Conservation (phyloP, 2,329 filamentous ascomycete genomes). For the Samsoniella hepiali region DNA sequence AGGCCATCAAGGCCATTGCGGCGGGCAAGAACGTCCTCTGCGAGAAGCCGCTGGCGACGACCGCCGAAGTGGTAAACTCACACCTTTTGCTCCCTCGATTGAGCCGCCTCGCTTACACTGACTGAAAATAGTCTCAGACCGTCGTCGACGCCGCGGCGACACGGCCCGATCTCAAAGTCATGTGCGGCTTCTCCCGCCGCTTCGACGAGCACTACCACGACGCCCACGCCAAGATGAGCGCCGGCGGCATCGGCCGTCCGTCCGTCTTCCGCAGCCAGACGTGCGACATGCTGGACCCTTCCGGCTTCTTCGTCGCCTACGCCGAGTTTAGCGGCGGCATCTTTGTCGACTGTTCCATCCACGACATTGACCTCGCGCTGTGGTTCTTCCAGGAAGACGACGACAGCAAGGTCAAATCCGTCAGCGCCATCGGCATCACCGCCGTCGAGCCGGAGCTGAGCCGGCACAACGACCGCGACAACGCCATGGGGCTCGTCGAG, state of each 20-base stretch:
- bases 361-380: conserved; percentile 54
- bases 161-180: conserved; percentile 61
- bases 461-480: not conserved
- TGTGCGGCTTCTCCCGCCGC: conserved; percentile 41
- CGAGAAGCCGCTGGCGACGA: not conserved
- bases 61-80: not conserved
- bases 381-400: conserved; percentile 35
- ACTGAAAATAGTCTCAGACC: not conserved
- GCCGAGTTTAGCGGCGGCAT: conserved; percentile 64
- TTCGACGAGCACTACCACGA: conserved; percentile 66
- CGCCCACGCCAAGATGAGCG: conserved; percentile 49
- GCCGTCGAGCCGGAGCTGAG: not conserved
- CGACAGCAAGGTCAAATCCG: conserved; percentile 43
- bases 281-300: conserved; percentile 64
- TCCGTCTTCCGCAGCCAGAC: conserved; percentile 64
- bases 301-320: conserved; percentile 67
- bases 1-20: not conserved
- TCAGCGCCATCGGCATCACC: not conserved
- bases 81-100: not conserved
- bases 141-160: conserved; percentile 35
- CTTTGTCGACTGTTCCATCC: conserved; percentile 68
- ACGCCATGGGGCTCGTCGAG: not conserved
- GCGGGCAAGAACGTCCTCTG: not conserved
- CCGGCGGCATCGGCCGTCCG: conserved; percentile 57
- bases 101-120: not conserved